Evolutionary conservation across 495 filamentous ascomycete genomes (phyloP).

Genomic region (Astrothelium macrocarpum): DNA sequence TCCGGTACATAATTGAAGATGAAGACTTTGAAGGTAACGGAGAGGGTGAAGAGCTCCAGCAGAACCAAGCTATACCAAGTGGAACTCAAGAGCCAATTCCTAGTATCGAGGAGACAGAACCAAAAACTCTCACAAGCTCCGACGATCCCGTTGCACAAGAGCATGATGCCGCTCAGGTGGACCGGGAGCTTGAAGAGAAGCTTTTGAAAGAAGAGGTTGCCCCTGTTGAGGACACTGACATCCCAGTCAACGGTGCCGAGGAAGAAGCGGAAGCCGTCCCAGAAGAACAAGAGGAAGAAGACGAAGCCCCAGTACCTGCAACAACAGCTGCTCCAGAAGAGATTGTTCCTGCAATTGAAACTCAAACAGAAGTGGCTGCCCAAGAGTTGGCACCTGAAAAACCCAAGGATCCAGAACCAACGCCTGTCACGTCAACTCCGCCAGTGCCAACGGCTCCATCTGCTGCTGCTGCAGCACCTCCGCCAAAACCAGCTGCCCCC

Average conservation of each 20-base stretch:
- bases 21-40: constrained; percentile 48
- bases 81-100: constrained; percentile 30
- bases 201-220: constrained; percentile 31
- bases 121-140: constrained; percentile 27
- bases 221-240: constrained; percentile 32
- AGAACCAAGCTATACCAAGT: constrained; percentile 29
- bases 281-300: constrained; percentile 28
- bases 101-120: constrained; percentile 22
- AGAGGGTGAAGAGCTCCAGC: constrained; percentile 35
- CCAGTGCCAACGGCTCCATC: constrained; percentile 46
- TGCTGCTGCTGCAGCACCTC: constrained; percentile 34
- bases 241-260: constrained; percentile 16
- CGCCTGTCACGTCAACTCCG: constrained; percentile 34
- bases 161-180: constrained; percentile 42
- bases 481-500: constrained; percentile 31
- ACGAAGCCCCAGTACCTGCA: constrained; percentile 22
- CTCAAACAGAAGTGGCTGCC: constrained; percentile 27
- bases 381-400: constrained; percentile 40
- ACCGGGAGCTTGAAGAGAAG: constrained; percentile 46
- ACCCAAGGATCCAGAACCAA: constrained; percentile 50
- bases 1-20: constrained; percentile 77
- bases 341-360: constrained; percentile 21
- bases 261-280: constrained; percentile 20
- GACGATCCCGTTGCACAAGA: constrained; percentile 27
- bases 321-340: constrained; percentile 18